Percentiles rank a stretch among this genome's conserved stretches.
These are phyloP conservation scores for Kodamaea alishanica DNA, from an alignment of 1,139 yeast species.

Conservation along the genomic window DNA sequence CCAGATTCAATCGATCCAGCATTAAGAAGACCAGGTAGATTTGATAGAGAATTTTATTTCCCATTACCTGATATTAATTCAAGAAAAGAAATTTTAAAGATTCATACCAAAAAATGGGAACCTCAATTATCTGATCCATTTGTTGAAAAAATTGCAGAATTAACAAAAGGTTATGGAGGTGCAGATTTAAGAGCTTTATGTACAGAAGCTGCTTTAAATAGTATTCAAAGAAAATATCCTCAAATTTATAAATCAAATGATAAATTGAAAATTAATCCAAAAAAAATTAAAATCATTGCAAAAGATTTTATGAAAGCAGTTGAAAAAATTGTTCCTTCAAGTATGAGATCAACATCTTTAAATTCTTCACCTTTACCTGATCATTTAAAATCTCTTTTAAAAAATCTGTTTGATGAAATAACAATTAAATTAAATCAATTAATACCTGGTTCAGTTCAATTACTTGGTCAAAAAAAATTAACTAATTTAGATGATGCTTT, in stretches of 20 bases:
- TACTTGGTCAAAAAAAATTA: conserved; percentile 38
- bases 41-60: conserved; percentile 94
- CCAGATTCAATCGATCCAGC: conserved; percentile 99
- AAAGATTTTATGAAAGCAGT: conserved; percentile 84
- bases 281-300: conserved; percentile 70
- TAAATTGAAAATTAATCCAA: conserved; percentile 71
- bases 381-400: conserved; percentile 60
- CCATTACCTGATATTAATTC: conserved; percentile 86
- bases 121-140: conserved; percentile 64
- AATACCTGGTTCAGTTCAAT: conserved; percentile 52
- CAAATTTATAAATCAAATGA: conserved; percentile 81
- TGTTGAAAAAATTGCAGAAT: conserved; percentile 62
- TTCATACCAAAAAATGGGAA: conserved; percentile 88
- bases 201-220: conserved; percentile 90
- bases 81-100: conserved; percentile 69
- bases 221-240: conserved; percentile 89
- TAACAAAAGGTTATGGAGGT: conserved; percentile 97
- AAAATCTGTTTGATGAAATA: conserved; percentile 45
- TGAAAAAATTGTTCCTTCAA: conserved; percentile 86
- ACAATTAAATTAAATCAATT: conserved; percentile 50
- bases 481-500: conserved; percentile 69
- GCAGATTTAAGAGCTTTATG: conserved; percentile 94
- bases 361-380: conserved; percentile 79
- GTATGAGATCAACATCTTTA: conserved; percentile 78
- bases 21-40: conserved; percentile 93